Base-by-base conservation (phyloP, 1,284 basidiomycete genomes). In the Xerocomus amazonicus region DNA sequence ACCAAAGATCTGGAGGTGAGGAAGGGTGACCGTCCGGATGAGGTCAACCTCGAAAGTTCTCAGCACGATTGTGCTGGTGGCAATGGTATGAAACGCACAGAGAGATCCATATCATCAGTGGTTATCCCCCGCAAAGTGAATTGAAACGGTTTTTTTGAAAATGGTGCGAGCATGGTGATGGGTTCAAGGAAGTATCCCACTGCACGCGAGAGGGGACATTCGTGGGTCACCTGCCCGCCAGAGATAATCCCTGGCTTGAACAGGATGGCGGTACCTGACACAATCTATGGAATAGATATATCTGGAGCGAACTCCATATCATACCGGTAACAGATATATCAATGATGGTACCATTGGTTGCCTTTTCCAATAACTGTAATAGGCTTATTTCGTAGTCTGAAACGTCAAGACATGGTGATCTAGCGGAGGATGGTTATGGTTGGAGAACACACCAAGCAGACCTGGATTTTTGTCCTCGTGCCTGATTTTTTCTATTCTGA, bases 161-260 rank as follows among this genome's bases (percentile, higher is more conserved):
- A 99, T 0, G 95, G 93, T 1, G 92, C 95, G 2, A 99, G 75
- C 71, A 92, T 88, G 9, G 97, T 75, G 4, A 98, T 67, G 28
- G 93, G 88, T 63, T 99, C 96, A 28, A 99, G 74, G 67, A 91
- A 99, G 72, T 98, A 99, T 9, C 97, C 96, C 35, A 99, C 78
- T 16, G 90, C 87, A 28, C 93, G 79, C 9, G 90, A 89, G 9
- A 87, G 70, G 17, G 93, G 90, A 62, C 95, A 97, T 27, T 95
- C 90, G 65, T 99, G 96, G 4, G 77, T 78, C 50, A 93, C 71
- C 9, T 72, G 69, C 3, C 97, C 97, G 12, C 97, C 96, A 26
- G 83, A 79, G 44, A 99, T 87, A 35, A 97, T 77, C 3, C 97
- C 97, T 14, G 97, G 97, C 63, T 92, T 94, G 46, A 98, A 74